Conservation (phyloP, 208 protist genomes). For the Porcisia hertigi region DNA sequence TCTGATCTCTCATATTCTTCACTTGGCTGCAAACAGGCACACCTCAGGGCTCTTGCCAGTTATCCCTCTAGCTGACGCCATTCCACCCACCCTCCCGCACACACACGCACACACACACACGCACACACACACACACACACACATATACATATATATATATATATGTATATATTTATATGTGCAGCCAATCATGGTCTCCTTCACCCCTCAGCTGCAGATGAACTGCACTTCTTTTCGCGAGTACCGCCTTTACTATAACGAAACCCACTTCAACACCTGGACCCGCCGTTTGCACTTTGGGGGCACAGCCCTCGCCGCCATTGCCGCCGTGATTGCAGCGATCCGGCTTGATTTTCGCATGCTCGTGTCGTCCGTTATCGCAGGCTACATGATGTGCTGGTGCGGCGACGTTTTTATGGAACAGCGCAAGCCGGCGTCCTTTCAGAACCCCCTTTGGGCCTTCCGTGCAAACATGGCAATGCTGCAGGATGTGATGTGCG, state of each 20-base stretch:
- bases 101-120: not conserved
- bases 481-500: constrained; percentile 42
- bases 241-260: constrained; percentile 57
- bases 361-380: constrained; percentile 14
- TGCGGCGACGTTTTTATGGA: constrained; percentile 39
- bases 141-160: not conserved
- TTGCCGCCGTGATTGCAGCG: constrained; percentile 23
- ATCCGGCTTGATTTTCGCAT: constrained; percentile 21
- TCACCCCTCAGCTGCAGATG: constrained; percentile 40
- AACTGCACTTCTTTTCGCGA: constrained; percentile 44
- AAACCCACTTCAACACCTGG: constrained; percentile 39
- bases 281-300: constrained; percentile 48
- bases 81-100: not conserved
- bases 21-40: not conserved
- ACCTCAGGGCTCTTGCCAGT: not conserved
- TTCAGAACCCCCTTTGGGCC: constrained; percentile 55
- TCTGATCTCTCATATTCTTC: not conserved
- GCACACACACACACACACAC: not conserved
- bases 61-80: not conserved
- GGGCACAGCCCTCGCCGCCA: constrained; percentile 41
- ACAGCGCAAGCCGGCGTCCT: constrained; percentile 37
- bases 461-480: constrained; percentile 47
- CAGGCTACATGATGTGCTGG: constrained; percentile 45
- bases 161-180: not conserved
- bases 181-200: constrained; percentile 38